Evolutionary conservation across 768 basidiomycete species (phyloP).

Genomic region (Candolleomyces aberdarensis): DNA sequence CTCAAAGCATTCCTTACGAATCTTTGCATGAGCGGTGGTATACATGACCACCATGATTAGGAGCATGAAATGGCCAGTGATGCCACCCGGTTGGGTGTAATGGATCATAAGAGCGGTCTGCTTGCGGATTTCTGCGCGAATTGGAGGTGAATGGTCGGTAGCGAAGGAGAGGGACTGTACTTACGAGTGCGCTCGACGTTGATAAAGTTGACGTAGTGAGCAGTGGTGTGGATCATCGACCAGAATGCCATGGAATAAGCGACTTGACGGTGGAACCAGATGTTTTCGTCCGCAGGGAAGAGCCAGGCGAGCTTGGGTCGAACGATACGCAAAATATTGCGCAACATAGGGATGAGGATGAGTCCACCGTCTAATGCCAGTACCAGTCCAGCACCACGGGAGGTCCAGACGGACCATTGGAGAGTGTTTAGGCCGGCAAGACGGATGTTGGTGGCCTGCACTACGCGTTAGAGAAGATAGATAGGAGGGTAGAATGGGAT

Average conservation of each 20-base stretch:
- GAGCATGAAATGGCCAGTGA: slow-evolving; percentile 95
- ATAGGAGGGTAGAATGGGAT: slow-evolving; percentile 13
- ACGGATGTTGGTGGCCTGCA: slow-evolving; percentile 54
- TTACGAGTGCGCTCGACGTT: slow-evolving; percentile 85
- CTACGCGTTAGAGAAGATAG: slow-evolving; percentile 3
- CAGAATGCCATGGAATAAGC: slow-evolving; percentile 95
- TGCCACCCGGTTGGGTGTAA: slow-evolving; percentile 85
- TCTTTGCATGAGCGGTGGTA: slow-evolving; percentile 84
- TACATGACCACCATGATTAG: slow-evolving; percentile 93
- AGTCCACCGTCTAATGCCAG: slow-evolving; percentile 85
- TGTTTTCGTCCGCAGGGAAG: slow-evolving; percentile 91
- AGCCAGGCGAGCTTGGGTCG: slow-evolving; percentile 79
- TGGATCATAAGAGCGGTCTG: slow-evolving; percentile 80
- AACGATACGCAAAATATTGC: slow-evolving; percentile 81
- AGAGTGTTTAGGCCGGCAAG: slow-evolving; percentile 78
- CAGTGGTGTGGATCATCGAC: slow-evolving; percentile 89
- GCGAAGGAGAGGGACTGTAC: slow-evolving; percentile 23
- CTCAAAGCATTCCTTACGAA: slow-evolving; percentile 89
- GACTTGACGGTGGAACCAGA: slow-evolving; percentile 95
- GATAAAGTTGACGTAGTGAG: slow-evolving; percentile 92
- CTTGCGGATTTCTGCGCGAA: slow-evolving; percentile 69
- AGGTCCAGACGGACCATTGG: slow-evolving; percentile 83
- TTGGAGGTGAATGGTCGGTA: neutral
- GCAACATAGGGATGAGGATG: slow-evolving; percentile 86
- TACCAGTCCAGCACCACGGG: slow-evolving; percentile 88